Evolutionary conservation across 1,284 basidiomycete genomes (phyloP).

Genomic region (Clitocybe nebularis): DNA sequence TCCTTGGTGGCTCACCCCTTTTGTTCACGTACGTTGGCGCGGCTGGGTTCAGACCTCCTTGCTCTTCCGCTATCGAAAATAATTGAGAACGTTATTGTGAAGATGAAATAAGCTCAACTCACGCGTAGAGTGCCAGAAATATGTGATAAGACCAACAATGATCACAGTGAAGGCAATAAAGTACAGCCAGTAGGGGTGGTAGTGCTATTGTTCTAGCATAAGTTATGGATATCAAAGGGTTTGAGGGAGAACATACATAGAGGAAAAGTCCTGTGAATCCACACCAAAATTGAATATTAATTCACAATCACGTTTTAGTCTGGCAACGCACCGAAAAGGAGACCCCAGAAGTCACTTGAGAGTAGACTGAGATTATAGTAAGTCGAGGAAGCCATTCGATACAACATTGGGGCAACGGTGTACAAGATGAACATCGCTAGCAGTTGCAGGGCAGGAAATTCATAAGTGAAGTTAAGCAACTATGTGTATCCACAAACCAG

Average conservation of each 20-base stretch:
- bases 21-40: conserved; percentile 55
- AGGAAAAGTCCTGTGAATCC: conserved; percentile 32
- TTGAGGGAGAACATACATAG: conserved; percentile 6
- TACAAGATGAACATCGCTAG: conserved; percentile 81
- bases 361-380: conserved; percentile 82
- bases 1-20: conserved; percentile 8
- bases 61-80: conserved; percentile 59
- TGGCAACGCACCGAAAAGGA: conserved; percentile 64
- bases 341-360: conserved; percentile 81
- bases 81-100: background rate
- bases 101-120: conserved; percentile 29
- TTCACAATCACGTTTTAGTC: conserved; percentile 7
- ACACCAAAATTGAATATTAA: conserved; percentile 2
- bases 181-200: conserved; percentile 79
- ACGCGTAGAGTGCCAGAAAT: conserved; percentile 83
- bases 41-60: conserved; percentile 61
- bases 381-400: conserved; percentile 77
- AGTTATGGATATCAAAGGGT: conserved; percentile 1
- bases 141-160: conserved; percentile 68
- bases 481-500: conserved; percentile 31
- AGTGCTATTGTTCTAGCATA: conserved; percentile 48
- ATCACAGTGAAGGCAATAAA: conserved; percentile 72
- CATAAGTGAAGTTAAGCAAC: background rate
- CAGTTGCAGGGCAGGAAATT: background rate
- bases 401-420: conserved; percentile 79